Conservation (phyloP, 192 early-diverging fungal genomes). For the Coemansia sp. region DNA sequence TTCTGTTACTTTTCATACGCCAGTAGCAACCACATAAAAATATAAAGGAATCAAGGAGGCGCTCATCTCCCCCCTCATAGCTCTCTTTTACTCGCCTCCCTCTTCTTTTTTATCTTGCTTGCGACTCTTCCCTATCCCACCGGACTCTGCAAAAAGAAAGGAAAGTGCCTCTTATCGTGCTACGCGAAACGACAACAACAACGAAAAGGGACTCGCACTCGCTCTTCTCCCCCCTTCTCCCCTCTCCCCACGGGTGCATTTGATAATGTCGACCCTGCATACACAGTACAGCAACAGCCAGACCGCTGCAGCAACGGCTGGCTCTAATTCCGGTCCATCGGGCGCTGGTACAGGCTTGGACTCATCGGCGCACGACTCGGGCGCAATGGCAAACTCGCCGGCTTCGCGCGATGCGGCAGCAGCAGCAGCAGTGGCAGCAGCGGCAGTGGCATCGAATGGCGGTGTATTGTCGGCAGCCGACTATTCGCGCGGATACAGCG, state of each 20-base stretch:
- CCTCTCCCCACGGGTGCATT: not conserved
- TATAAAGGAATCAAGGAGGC: constrained; percentile 9
- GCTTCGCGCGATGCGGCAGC: constrained; percentile 44
- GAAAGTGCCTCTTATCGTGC: constrained; percentile 6
- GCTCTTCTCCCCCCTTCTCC: not conserved
- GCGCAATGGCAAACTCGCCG: constrained; percentile 24
- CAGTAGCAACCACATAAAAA: constrained; percentile 8
- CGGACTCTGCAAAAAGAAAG: not conserved
- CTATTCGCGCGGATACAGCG: constrained; percentile 44
- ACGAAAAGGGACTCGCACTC: not conserved
- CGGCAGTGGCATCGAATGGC: constrained; percentile 22
- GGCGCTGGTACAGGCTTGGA: constrained; percentile 21
- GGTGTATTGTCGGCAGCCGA: constrained; percentile 28
- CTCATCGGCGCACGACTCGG: constrained; percentile 15
- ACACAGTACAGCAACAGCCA: constrained; percentile 49
- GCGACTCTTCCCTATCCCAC: constrained; percentile 5
- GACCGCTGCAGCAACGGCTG: constrained; percentile 16
- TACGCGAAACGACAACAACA: not conserved
- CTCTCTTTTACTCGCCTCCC: not conserved
- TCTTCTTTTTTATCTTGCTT: not conserved
- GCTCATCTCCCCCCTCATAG: not conserved
- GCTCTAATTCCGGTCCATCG: constrained; percentile 20
- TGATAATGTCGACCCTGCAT: constrained; percentile 49
- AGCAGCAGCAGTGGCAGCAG: constrained; percentile 30
- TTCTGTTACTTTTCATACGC: constrained; percentile 4